Percentiles rank a stretch among this genome's conserved stretches.
Evolutionary conservation across 208 protist species (phyloP).

Genomic region (Porcisia deanei): DNA sequence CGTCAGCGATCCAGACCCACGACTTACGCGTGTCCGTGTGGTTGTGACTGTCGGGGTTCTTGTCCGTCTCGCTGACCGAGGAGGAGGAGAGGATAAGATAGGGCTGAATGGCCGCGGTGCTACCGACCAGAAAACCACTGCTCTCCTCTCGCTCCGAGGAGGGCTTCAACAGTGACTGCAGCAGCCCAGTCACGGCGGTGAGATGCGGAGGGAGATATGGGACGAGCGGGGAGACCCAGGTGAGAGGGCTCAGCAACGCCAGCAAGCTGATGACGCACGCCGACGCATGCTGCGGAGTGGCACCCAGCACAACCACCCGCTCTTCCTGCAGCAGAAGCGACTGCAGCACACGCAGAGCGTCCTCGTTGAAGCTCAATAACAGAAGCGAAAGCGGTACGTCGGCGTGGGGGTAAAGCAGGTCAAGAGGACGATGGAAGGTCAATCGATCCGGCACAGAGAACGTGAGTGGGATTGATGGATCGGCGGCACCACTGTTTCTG

Average conservation of each 20-base stretch:
- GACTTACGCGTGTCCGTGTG: constrained; percentile 8
- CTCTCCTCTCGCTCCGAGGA: constrained; percentile 17
- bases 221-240: constrained; percentile 62
- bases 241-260: constrained; percentile 55
- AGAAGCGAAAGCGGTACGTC: constrained; percentile 56
- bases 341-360: constrained; percentile 70
- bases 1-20: constrained; percentile 71
- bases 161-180: constrained; percentile 26
- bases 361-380: constrained; percentile 65
- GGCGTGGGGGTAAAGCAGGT: constrained; percentile 45
- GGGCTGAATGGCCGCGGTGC: constrained; percentile 61
- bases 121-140: constrained; percentile 56
- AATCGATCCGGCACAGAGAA: constrained; percentile 13
- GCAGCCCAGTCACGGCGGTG: constrained; percentile 22
- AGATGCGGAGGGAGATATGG: constrained; percentile 52
- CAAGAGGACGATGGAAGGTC: constrained; percentile 43
- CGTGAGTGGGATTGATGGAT: constrained; percentile 14
- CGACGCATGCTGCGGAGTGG: constrained; percentile 73
- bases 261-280: constrained; percentile 71
- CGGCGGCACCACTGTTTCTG: constrained; percentile 2
- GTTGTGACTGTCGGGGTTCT: not conserved
- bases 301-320: constrained; percentile 68
- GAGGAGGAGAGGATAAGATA: constrained; percentile 47
- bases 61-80: not conserved
- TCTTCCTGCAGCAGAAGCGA: constrained; percentile 61